Evolutionary conservation across 192 early-diverging fungal genomes (phyloP).

Genomic region (Gamsiella multidivaricata): DNA sequence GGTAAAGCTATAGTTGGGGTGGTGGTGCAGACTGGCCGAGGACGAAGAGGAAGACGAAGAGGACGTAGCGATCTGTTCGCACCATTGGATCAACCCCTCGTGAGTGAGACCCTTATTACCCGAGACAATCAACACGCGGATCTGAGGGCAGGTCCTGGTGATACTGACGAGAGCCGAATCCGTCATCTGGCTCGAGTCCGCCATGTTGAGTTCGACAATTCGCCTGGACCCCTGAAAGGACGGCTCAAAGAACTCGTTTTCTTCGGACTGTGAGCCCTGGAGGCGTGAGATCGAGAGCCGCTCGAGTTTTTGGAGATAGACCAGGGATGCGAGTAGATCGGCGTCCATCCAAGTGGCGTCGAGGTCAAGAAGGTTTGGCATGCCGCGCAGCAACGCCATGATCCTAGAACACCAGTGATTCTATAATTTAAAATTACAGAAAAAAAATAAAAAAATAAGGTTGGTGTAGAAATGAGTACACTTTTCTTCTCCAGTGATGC

Average conservation of each 20-base stretch:
- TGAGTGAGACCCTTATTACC: slow-evolving; percentile 25
- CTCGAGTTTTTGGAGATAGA: slow-evolving; percentile 33
- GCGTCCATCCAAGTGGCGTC: slow-evolving; percentile 37
- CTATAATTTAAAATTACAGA: slow-evolving; percentile 4
- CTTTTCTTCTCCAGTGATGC: too few species aligned
- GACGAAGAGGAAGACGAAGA: neutral
- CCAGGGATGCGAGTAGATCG: slow-evolving; percentile 29
- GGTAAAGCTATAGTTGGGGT: too few species aligned
- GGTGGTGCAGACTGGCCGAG: too few species aligned
- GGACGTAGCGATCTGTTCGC: neutral
- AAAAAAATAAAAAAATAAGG: neutral
- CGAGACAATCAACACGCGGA: slow-evolving; percentile 22
- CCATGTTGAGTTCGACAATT: slow-evolving; percentile 22
- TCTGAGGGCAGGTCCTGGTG: slow-evolving; percentile 12
- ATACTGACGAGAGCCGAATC: slow-evolving; percentile 26
- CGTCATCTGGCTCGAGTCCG: slow-evolving; percentile 19
- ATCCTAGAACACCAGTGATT: slow-evolving; percentile 36
- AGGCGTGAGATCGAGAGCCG: slow-evolving; percentile 24
- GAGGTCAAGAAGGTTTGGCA: slow-evolving; percentile 28
- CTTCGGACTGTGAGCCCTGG: slow-evolving; percentile 35
- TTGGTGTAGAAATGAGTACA: too few species aligned
- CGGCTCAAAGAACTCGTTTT: slow-evolving; percentile 21
- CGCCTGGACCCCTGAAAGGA: slow-evolving; percentile 20
- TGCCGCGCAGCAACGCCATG: neutral
- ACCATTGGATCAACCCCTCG: slow-evolving; percentile 26